phyloP scores from a whole-genome alignment of 257 asterid genomes.

The Cynanchum wilfordii region DNA sequence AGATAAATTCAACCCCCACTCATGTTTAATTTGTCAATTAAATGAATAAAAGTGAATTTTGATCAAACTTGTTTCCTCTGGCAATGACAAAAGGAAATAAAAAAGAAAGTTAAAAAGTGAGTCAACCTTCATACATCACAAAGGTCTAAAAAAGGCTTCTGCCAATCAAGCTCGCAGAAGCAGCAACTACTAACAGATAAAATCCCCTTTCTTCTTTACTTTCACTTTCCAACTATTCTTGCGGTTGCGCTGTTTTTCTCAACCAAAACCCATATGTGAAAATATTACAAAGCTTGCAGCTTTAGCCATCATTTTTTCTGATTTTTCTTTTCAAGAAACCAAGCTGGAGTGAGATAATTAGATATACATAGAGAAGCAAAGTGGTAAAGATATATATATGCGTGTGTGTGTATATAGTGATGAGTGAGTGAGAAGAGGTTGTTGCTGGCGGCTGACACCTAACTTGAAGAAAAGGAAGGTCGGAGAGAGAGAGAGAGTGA shows the following conservation, averaged over 20 bases:
- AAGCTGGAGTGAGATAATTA: background rate
- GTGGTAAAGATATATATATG: background rate
- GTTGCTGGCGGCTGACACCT: conserved; percentile 16
- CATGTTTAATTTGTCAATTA: background rate
- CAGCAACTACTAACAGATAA: conserved; percentile 9
- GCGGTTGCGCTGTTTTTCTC: background rate
- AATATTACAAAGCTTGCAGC: conserved; percentile 4
- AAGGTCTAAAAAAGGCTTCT: conserved; percentile 24
- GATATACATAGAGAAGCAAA: background rate
- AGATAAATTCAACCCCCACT: conserved; percentile 2
- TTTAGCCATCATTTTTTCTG: background rate
- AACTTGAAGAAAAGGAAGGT: background rate
- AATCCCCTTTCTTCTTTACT: conserved; percentile 5
- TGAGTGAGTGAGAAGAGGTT: background rate
- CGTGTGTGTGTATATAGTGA: too few species aligned
- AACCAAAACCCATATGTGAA: background rate
- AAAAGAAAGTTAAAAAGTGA: conserved; percentile 14
- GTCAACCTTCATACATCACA: conserved; percentile 36
- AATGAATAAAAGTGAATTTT: background rate
- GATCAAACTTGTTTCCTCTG: background rate
- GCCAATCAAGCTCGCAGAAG: conserved; percentile 11
- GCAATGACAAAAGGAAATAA: background rate
- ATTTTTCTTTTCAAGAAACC: conserved; percentile 10
- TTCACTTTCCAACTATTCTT: conserved; percentile 2
- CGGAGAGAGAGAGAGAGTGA: background rate